Evolutionary conservation across 83 land plant species (phyloP), one percentile per base, ranked within the genome.

Genomic region (Diphasiastrum complanatum): DNA sequence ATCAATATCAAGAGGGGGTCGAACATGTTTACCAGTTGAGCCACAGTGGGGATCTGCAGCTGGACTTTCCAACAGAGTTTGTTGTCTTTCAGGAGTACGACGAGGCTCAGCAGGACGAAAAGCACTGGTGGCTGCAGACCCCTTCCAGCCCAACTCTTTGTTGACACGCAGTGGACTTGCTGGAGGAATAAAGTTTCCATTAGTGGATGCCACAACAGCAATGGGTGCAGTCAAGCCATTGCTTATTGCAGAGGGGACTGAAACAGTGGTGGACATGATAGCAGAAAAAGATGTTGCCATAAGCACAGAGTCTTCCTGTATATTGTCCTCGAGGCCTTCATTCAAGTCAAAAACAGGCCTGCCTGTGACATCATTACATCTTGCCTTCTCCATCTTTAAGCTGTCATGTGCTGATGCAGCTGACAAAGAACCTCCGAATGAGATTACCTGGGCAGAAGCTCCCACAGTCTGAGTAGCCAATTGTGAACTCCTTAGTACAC

Each of bases 61-160:
- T 2, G 52, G 2, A 33, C 33, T 33, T 2, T 57, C 61, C 31
- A 16, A 33, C 31, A 40, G 6, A 32, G 40, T 3, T 18, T 61
- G 64, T 19, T 5, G 5, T 12, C 30, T 26, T 61, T 45, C 64
- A 45, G 10, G 10, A 16, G 51, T 2, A 2, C 64, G 64, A 5
- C 64, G 29, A 22, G 64, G 64, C 18, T 61, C 64, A 27, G 64
- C 64, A 4, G 64, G 64, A 12, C 64, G 56, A 45, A 61, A 61
- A 41, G 64, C 64, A 45, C 64, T 61, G 16, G 64, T 61, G 16
- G 64, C 59, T 36, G 64, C 64, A 41, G 64, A 61, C 26, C 60
- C 60, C 19, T 61, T 61, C 64, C 64, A 61, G 26, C 64, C 64
- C 1, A 45, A 10, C 4, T 61, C 64, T 26, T 25, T 18, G 25